Percentiles rank a stretch among this genome's conserved stretches.
These are phyloP conservation scores for Diaporthe nobilis DNA, from an alignment of 2,329 filamentous ascomycete genomes.

Conservation along the genomic window DNA sequence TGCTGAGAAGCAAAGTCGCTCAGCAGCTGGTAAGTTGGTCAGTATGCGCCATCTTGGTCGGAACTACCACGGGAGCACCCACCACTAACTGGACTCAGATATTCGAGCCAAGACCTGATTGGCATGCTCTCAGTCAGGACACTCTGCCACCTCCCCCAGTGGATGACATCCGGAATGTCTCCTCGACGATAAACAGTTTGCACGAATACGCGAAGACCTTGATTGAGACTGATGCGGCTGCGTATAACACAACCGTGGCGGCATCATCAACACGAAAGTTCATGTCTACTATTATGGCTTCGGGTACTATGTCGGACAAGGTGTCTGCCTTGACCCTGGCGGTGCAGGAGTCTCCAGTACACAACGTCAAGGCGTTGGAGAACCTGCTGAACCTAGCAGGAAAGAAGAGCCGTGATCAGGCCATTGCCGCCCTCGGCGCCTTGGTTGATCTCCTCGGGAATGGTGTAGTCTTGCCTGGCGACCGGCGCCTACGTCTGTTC, in stretches of 20 bases:
- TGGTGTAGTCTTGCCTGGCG: conserved; percentile 84
- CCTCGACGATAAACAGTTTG: conserved; percentile 62
- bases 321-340: conserved; percentile 94
- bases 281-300: conserved; percentile 96
- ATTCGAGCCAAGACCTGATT: conserved; percentile 71
- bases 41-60: conserved; percentile 53
- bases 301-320: conserved; percentile 96
- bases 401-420: conserved; percentile 94
- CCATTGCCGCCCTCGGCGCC: conserved; percentile 91
- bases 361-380: conserved; percentile 92
- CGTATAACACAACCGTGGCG: conserved; percentile 81
- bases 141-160: conserved; percentile 59
- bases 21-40: conserved; percentile 54
- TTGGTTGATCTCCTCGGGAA: conserved; percentile 95
- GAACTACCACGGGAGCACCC: conserved; percentile 35
- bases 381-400: conserved; percentile 85
- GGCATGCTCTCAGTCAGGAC: conserved; percentile 63
- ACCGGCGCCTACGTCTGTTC: conserved; percentile 87
- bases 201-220: conserved; percentile 81
- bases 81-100: conserved; percentile 54
- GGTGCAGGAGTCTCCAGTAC: conserved; percentile 94
- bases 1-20: conserved; percentile 48
- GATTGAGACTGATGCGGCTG: conserved; percentile 81
- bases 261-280: conserved; percentile 94
- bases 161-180: conserved; percentile 61